phyloP scores from a whole-genome alignment of 2,329 filamentous ascomycete species.

The Cryphonectria nitschkei region DNA sequence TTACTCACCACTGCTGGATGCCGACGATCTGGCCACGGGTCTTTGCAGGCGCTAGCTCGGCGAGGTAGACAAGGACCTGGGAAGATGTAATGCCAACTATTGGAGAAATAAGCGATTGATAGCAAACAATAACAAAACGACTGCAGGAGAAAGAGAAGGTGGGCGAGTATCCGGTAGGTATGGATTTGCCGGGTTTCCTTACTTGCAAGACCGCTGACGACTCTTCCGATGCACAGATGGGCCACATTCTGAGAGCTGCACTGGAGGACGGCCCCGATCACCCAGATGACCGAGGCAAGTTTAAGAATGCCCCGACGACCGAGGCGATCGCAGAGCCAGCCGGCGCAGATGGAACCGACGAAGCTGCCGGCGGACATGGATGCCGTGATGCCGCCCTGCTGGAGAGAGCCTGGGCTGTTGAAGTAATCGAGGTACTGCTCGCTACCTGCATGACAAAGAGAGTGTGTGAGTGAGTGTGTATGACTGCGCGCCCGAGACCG shows the following conservation, averaged over 20 bases:
- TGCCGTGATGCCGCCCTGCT: constrained; percentile 72
- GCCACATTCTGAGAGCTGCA: constrained; percentile 55
- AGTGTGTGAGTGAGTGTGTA: not conserved
- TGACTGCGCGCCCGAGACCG: not conserved
- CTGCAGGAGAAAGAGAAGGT: not conserved
- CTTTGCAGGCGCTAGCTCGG: constrained; percentile 65
- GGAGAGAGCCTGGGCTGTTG: constrained; percentile 41
- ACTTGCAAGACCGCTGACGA: constrained; percentile 66
- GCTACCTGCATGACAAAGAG: constrained; percentile 44
- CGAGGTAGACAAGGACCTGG: constrained; percentile 71
- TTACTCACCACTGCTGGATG: constrained; percentile 65
- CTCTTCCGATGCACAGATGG: constrained; percentile 73
- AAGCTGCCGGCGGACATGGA: constrained; percentile 76
- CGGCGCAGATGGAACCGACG: constrained; percentile 57
- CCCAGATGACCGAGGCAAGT: constrained; percentile 54
- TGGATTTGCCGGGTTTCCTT: not conserved
- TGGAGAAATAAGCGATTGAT: not conserved
- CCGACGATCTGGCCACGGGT: constrained; percentile 64
- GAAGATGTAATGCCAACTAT: constrained; percentile 73
- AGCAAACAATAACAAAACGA: not conserved
- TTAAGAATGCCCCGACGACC: constrained; percentile 55
- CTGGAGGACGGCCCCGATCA: constrained; percentile 27
- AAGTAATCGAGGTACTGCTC: constrained; percentile 29
- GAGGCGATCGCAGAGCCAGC: constrained; percentile 54
- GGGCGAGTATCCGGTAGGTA: no score